A percentile compares a stretch with the other conserved stretches of the same genome.
phyloP scores from a whole-genome alignment of 495 filamentous ascomycete species.

The Penicillium egyptiacum region DNA sequence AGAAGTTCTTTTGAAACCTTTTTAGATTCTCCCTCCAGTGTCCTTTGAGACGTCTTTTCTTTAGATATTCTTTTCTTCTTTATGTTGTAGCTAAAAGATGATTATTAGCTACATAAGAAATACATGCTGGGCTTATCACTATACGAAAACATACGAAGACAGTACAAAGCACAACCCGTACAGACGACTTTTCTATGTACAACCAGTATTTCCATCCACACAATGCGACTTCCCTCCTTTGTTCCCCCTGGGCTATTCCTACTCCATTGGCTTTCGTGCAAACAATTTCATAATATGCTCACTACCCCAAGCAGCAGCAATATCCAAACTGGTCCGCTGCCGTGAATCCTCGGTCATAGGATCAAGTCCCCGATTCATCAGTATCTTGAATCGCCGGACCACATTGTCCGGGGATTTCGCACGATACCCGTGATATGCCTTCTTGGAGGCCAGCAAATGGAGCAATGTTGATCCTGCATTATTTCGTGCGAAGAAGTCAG shows the following conservation, averaged over 20 bases:
- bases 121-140: too few species aligned
- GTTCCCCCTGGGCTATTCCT: background rate
- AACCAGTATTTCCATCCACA: too few species aligned
- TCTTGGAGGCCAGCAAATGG: slow-evolving; percentile 30
- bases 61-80: too few species aligned
- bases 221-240: too few species aligned
- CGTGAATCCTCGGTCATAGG: slow-evolving; percentile 33
- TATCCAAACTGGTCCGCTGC: slow-evolving; percentile 34
- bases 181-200: too few species aligned
- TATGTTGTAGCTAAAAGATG: too few species aligned
- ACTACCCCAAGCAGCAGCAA: slow-evolving; percentile 37
- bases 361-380: slow-evolving; percentile 27
- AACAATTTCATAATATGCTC: slow-evolving; percentile 36
- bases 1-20: too few species aligned
- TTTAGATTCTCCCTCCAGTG: too few species aligned
- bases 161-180: too few species aligned
- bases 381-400: background rate
- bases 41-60: too few species aligned
- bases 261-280: background rate
- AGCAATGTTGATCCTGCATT: slow-evolving; percentile 31
- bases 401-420: background rate
- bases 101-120: too few species aligned
- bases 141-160: too few species aligned
- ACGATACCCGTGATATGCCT: background rate
- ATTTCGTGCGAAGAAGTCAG: slow-evolving; percentile 29